Evolutionary conservation across 2,329 filamentous ascomycete species (phyloP).

Genomic region (Pezicula carpinea): DNA sequence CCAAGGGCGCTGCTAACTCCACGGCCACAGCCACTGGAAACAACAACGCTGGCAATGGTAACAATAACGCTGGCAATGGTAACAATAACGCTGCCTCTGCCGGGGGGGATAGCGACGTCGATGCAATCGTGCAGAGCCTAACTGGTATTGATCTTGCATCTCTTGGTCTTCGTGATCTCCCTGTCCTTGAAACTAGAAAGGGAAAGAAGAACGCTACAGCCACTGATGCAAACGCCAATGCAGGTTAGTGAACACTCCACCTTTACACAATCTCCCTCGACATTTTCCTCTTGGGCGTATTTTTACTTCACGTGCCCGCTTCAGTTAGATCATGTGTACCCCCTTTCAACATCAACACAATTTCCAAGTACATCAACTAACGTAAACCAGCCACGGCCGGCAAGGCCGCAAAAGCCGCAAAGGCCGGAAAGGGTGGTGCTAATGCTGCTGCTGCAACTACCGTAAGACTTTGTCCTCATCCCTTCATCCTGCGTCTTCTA

Average conservation of each 20-base stretch:
- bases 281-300: too few relatives aligned
- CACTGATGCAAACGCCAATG: neutral
- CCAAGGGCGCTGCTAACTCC: neutral
- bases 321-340: neutral
- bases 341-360: neutral
- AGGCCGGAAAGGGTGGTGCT: neutral
- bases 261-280: too few relatives aligned
- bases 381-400: neutral
- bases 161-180: constrained; percentile 13
- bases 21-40: neutral
- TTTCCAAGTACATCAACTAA: neutral
- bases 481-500: too few relatives aligned
- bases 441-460: neutral
- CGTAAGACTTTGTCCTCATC: neutral
- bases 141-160: constrained; percentile 16
- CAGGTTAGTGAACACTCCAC: neutral
- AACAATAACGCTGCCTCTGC: neutral
- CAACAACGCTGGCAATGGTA: neutral
- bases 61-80: neutral
- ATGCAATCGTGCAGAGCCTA: constrained; percentile 13
- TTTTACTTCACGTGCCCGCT: neutral
- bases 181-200: constrained; percentile 14
- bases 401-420: neutral
- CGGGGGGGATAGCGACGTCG: constrained; percentile 3
- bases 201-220: constrained; percentile 15